These are phyloP conservation scores for Dendrothele bispora DNA, from an alignment of 768 basidiomycete species.

Conservation along the genomic window DNA sequence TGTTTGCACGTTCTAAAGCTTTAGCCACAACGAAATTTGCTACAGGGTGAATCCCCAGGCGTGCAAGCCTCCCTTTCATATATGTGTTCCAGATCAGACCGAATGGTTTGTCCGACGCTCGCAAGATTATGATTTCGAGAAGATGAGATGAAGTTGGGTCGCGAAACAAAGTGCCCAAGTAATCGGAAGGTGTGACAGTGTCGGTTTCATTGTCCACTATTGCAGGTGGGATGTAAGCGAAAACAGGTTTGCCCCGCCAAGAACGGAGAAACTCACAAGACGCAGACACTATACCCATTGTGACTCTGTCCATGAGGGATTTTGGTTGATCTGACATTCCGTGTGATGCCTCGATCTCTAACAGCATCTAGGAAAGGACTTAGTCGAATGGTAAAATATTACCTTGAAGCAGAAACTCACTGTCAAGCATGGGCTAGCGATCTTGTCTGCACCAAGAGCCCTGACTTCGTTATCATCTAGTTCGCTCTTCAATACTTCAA, in stretches of 20 bases:
- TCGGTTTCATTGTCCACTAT: conserved; percentile 39
- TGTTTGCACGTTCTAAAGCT: conserved; percentile 64
- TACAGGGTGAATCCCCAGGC: conserved; percentile 82
- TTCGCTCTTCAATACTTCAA: conserved; percentile 51
- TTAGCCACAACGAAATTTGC: conserved; percentile 93
- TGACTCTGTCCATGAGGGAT: conserved; percentile 81
- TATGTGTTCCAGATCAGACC: conserved; percentile 73
- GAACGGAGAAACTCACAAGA: conserved; percentile 49
- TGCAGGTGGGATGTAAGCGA: conserved; percentile 2
- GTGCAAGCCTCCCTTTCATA: conserved; percentile 69
- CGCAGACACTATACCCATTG: conserved; percentile 70
- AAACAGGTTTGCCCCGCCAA: too few species aligned
- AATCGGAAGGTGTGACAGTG: conserved; percentile 64
- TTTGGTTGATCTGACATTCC: conserved; percentile 55
- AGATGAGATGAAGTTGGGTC: conserved; percentile 90
- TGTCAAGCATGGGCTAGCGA: conserved; percentile 75
- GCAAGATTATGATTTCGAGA: conserved; percentile 74
- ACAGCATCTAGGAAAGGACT: conserved; percentile 55
- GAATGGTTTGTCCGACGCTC: conserved; percentile 64
- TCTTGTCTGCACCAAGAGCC: conserved; percentile 72
- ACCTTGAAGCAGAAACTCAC: conserved; percentile 35
- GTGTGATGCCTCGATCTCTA: conserved; percentile 80
- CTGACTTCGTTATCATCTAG: conserved; percentile 73
- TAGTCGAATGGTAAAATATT: conserved; percentile 4
- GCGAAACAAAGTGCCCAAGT: conserved; percentile 76